Evolutionary conservation across 371 early-diverging fungal genomes (phyloP).

Genomic region (Actinomortierella ambigua): DNA sequence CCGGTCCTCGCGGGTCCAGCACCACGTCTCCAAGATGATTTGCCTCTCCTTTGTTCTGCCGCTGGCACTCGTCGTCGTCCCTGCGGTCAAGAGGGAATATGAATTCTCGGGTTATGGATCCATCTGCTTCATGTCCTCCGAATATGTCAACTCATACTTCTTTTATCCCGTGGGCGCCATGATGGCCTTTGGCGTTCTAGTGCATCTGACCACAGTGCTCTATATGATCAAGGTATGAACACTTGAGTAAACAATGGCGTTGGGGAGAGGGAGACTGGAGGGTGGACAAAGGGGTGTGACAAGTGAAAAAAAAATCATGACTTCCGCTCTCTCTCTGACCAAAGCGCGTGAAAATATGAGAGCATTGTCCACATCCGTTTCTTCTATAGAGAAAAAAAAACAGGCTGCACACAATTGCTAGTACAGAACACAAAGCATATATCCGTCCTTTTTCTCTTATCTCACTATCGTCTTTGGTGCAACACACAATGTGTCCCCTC

Average conservation of each 20-base stretch:
- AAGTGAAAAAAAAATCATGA: neutral
- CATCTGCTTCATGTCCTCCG: slow-evolving; percentile 29
- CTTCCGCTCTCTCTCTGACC: neutral
- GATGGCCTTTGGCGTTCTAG: slow-evolving; percentile 16
- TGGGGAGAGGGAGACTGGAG: neutral
- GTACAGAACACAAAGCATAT: no score
- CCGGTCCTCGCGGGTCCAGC: slow-evolving; percentile 18
- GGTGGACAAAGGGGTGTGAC: neutral
- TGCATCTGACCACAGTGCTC: slow-evolving; percentile 29
- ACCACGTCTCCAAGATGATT: slow-evolving; percentile 19
- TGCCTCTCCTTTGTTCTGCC: slow-evolving; percentile 29
- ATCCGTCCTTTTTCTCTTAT: no score
- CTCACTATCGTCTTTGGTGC: no score
- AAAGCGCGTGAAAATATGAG: no score
- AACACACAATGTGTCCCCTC: no score
- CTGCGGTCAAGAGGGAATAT: slow-evolving; percentile 17
- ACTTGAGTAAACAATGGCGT: neutral
- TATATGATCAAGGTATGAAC: slow-evolving; percentile 24
- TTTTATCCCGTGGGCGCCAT: slow-evolving; percentile 26
- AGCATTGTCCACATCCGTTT: no score
- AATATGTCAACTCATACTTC: slow-evolving; percentile 22
- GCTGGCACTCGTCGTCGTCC: slow-evolving; percentile 20
- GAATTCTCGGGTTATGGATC: slow-evolving; percentile 34
- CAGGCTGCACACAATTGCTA: no score
- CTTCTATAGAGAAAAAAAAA: no score